Conservation (phyloP, 768 basidiomycete genomes). For the Tylopilus vinaceipallidus region DNA sequence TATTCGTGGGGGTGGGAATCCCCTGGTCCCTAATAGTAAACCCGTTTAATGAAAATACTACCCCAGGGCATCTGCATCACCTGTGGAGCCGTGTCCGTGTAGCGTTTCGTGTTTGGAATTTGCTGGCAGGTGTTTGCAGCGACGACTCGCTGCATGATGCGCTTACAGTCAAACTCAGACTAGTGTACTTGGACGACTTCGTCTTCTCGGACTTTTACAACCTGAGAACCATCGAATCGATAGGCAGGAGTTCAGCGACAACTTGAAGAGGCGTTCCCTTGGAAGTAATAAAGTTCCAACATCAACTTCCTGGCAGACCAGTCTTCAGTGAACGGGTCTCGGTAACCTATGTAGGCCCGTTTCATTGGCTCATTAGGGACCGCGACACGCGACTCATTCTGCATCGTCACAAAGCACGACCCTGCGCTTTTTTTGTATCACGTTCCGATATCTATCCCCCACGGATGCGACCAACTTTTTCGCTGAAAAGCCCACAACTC, state of each 20-base stretch:
- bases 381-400: constrained; percentile 7
- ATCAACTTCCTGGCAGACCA: background rate
- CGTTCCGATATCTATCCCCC: too few species aligned
- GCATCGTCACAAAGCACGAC: constrained; percentile 10
- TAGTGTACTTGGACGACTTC: too few species aligned
- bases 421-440: background rate
- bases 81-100: too few species aligned
- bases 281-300: background rate
- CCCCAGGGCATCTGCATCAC: constrained; percentile 8
- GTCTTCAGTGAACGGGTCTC: background rate
- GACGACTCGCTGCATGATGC: too few species aligned
- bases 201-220: background rate
- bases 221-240: background rate
- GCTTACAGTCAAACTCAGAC: too few species aligned
- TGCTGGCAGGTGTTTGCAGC: too few species aligned
- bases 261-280: too few species aligned
- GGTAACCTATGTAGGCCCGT: constrained; percentile 18
- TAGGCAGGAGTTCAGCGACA: too few species aligned
- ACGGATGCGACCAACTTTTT: too few species aligned
- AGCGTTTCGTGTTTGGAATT: background rate
- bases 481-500: too few species aligned
- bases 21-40: constrained; percentile 16
- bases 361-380: constrained; percentile 8
- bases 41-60: constrained; percentile 17
- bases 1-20: constrained; percentile 23